Evolutionary conservation across 1,139 yeast species (phyloP).

Genomic region (Blastobotrys elegans): DNA sequence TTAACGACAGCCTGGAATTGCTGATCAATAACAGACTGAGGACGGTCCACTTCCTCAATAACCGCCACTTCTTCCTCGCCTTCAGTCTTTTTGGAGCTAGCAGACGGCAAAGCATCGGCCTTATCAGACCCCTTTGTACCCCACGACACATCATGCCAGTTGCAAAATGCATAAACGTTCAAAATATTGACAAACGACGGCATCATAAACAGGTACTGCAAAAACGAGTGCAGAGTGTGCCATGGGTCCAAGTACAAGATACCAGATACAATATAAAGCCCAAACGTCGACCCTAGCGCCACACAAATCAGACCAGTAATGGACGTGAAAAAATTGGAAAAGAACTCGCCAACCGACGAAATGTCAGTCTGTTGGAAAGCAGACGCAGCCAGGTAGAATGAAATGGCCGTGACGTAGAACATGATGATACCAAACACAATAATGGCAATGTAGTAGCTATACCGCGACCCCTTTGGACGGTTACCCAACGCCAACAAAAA

Average conservation of each 20-base stretch:
- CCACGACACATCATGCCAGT: conserved; percentile 96
- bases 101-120: conserved; percentile 57
- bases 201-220: conserved; percentile 80
- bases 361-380: conserved; percentile 31
- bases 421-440: conserved; percentile 38
- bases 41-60: conserved; percentile 65
- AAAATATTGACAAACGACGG: conserved; percentile 85
- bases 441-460: conserved; percentile 33
- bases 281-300: conserved; percentile 87
- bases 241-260: conserved; percentile 84
- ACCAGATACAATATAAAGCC: conserved; percentile 67
- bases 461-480: conserved; percentile 38
- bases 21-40: conserved; percentile 60
- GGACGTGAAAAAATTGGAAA: conserved; percentile 32
- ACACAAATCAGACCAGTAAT: conserved; percentile 54
- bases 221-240: conserved; percentile 84
- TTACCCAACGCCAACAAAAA: conserved; percentile 42
- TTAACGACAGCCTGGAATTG: conserved; percentile 41
- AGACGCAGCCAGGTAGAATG: conserved; percentile 36
- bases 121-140: conserved; percentile 89
- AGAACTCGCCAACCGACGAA: conserved; percentile 27
- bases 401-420: conserved; percentile 35
- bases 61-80: conserved; percentile 69
- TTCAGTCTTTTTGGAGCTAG: conserved; percentile 47
- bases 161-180: conserved; percentile 81